phyloP scores from a whole-genome alignment of 352 stramenopile genomes.

The Globisporangium irregulare region DNA sequence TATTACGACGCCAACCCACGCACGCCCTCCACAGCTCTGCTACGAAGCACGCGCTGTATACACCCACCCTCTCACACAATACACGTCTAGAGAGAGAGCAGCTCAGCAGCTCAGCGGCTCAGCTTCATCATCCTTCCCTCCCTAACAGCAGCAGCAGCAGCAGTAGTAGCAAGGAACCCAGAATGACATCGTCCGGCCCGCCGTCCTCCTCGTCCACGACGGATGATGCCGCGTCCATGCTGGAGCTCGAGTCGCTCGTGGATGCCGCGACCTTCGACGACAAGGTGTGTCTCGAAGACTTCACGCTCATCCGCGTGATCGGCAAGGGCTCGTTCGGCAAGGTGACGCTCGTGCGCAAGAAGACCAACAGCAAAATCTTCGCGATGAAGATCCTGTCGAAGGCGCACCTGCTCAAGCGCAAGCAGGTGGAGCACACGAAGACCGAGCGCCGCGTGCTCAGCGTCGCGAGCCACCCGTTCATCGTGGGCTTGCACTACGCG shows the following conservation, averaged over 20 bases:
- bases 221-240: conserved; percentile 30
- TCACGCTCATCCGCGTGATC: conserved; percentile 87
- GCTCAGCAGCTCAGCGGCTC: background rate
- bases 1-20: background rate
- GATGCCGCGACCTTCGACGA: conserved; percentile 78
- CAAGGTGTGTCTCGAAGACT: conserved; percentile 89
- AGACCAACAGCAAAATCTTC: conserved; percentile 89
- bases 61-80: background rate
- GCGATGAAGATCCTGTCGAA: conserved; percentile 92
- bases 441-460: conserved; percentile 95
- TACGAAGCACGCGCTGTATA: conserved; percentile 1
- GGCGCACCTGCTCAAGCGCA: conserved; percentile 90
- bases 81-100: background rate
- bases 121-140: background rate
- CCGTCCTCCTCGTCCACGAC: conserved; percentile 22
- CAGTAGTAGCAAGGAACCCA: conserved; percentile 20
- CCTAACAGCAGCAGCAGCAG: background rate
- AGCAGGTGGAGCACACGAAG: conserved; percentile 96
- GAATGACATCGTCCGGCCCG: conserved; percentile 59
- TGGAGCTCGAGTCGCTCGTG: conserved; percentile 71
- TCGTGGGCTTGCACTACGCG: conserved; percentile 96
- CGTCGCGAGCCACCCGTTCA: conserved; percentile 96
- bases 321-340: conserved; percentile 89
- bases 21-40: background rate
- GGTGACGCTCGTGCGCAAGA: conserved; percentile 88